Percentiles rank a stretch among this genome's conserved stretches.
phyloP scores from a whole-genome alignment of 441 rosid genomes.

The Gossypium laxum region DNA sequence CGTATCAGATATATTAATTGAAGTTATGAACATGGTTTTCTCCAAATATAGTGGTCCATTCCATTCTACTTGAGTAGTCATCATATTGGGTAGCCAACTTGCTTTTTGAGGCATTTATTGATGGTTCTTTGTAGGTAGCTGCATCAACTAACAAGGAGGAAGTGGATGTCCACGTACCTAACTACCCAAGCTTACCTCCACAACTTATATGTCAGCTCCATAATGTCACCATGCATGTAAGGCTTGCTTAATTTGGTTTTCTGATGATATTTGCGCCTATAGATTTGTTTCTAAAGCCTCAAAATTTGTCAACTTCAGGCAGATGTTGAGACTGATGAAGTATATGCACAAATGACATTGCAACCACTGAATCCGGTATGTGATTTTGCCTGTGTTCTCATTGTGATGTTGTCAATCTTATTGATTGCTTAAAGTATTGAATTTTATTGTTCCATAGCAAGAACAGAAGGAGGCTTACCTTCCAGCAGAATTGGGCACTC shows the following conservation, averaged over 20 bases:
- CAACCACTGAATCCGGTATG: slow-evolving; percentile 77
- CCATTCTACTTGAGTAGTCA: not conserved
- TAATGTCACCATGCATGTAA: slow-evolving; percentile 95
- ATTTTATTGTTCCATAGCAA: slow-evolving; percentile 39
- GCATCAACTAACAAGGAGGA: slow-evolving; percentile 91
- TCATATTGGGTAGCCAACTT: not conserved
- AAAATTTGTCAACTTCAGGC: slow-evolving; percentile 49
- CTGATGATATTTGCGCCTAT: not conserved
- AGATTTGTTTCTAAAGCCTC: slow-evolving; percentile 10
- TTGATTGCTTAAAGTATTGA: not conserved
- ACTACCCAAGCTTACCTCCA: slow-evolving; percentile 84
- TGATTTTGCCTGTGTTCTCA: slow-evolving; percentile 1
- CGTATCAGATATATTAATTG: not conserved
- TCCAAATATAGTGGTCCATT: not conserved
- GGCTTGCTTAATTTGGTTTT: slow-evolving; percentile 14
- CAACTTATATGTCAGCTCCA: slow-evolving; percentile 94
- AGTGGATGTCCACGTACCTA: slow-evolving; percentile 83
- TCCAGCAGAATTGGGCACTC: slow-evolving; percentile 72
- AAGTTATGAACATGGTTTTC: not conserved
- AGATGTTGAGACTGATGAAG: slow-evolving; percentile 93
- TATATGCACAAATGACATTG: slow-evolving; percentile 93
- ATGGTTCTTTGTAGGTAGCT: slow-evolving; percentile 50
- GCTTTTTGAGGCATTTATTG: not conserved
- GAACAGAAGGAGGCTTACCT: slow-evolving; percentile 85
- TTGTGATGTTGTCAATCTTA: not conserved